Percentiles rank a stretch among this genome's conserved stretches.
These are phyloP conservation scores for Spathaspora girioi DNA, from an alignment of 805 yeast species.

Conservation along the genomic window DNA sequence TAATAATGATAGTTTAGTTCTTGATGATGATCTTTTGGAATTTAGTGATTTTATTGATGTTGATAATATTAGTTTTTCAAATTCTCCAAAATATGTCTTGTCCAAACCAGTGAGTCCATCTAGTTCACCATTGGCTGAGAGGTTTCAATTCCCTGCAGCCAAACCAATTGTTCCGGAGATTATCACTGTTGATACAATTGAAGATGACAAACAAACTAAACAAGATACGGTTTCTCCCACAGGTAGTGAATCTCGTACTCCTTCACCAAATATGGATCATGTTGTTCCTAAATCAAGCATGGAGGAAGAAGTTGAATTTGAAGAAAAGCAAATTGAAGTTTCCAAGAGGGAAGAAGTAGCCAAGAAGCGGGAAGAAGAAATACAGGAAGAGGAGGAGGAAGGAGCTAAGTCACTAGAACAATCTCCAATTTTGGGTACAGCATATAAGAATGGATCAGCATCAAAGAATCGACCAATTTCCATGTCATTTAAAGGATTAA, in stretches of 20 bases:
- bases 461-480: constrained; percentile 36
- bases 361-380: background rate
- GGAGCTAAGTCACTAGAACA: constrained; percentile 6
- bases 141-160: background rate
- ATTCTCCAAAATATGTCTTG: constrained; percentile 15
- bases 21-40: constrained; percentile 32
- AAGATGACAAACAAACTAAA: background rate
- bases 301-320: constrained; percentile 1
- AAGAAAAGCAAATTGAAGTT: background rate
- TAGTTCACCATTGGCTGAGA: background rate
- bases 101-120: background rate
- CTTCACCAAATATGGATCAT: constrained; percentile 6
- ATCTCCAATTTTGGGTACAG: constrained; percentile 20
- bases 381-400: background rate
- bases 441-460: constrained; percentile 7
- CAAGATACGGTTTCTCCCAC: constrained; percentile 4
- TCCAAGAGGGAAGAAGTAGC: background rate
- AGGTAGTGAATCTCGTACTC: constrained; percentile 5
- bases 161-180: background rate
- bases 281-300: constrained; percentile 1
- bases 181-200: constrained; percentile 3
- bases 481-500: constrained; percentile 60
- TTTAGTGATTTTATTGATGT: constrained; percentile 39
- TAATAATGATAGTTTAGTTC: constrained; percentile 6
- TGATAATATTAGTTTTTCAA: constrained; percentile 30